Base-by-base conservation (phyloP, 306 rosid species). In the Cicer chorassanicum region DNA sequence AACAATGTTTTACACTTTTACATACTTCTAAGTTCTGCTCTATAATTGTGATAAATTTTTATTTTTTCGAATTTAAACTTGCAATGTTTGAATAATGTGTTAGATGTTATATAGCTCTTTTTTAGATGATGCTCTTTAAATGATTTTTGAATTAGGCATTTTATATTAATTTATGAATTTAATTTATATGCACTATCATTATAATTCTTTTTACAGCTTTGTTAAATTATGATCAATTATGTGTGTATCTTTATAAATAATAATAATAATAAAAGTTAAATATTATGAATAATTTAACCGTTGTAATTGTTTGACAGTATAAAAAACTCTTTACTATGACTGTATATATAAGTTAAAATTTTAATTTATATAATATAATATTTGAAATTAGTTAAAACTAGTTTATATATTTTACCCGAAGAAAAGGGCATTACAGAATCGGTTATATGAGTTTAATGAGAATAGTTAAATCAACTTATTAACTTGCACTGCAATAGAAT, bases 221-320 rank as follows among this genome's bases (percentile, higher is more conserved):
- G 4, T 24, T 24, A 24, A 29, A 29, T 29, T 4, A 29, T 29
- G 0, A 29, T 29, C 36, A 29, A 29, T 29, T 0, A 29, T 29
- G 0, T 29, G 0, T 29, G 0, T 29, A 29, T 3, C 36, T 29
- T 29, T 29, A 29, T 29, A 29, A n/a, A n/a, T n/a, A 29, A 29
- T 29, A 29, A 4, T 29, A 3, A 29, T 3, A 0, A 29, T 0
- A 29, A 29, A 29, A 29, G 0, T 0, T 0, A 29, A 29, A 29
- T 29, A 29, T 4, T 29, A 29, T 29, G 3, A 29, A 29, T 29
- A 4, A 0, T 29, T 29, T 29, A 29, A 29, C 0, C 36, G 36
- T 4, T 29, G 36, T 29, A 29, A 29, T 29, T 0, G 0, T 0
- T 29, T 29, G 36, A 29, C 2, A 2, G 0, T 0, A 0, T 24